Evolutionary conservation across 1,139 yeast species (phyloP), one percentile per base, ranked within the genome.

Genomic region (Candida frijolesensis): DNA sequence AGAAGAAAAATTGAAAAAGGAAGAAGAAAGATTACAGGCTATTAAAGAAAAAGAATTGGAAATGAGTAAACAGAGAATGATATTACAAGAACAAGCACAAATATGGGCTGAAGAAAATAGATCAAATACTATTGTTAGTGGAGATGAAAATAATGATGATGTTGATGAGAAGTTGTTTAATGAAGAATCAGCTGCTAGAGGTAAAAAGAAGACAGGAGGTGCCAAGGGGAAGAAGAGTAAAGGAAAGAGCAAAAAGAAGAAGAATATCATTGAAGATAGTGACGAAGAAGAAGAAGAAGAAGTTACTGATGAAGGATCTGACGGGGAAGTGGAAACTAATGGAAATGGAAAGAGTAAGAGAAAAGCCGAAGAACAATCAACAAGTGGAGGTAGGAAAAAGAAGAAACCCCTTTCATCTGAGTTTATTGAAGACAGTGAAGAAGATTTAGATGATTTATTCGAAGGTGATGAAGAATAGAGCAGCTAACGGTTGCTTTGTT

Each of bases 51-150:
- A 78, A 60, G 79, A 76, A 63, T 80, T 68, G 67, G 82, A 75
- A 62, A 70, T 83, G 60, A 84, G 84, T 30, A 83, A 80, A 58
- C 95, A 90, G 64, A 83, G 92, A 63, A 80, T 79, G 54, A 79
- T 73, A 51, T 74, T 89, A 50, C 96, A 88, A 63, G 90, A 86
- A 58, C 94, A 89, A 64, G 95, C 96, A 6, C 82, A 82, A 59
- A 85, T 86, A 63, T 85, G 95, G 94, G 88, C 87, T 37, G 87
- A 83, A 63, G 81, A 80, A 57, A 72, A 82, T 44, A 65, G 78
- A 54, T 57, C 63, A 59, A 62, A 64, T 44, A 63, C 68, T 19
- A 62, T 62, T 7, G 76, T 60, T 9, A 74, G 70, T 18, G 76
- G 70, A 6, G 72, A 69, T 4, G 71, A 68, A 22, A 40, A 40